phyloP scores from a whole-genome alignment of 2,329 filamentous ascomycete genomes.

The Aschersonia sp. region DNA sequence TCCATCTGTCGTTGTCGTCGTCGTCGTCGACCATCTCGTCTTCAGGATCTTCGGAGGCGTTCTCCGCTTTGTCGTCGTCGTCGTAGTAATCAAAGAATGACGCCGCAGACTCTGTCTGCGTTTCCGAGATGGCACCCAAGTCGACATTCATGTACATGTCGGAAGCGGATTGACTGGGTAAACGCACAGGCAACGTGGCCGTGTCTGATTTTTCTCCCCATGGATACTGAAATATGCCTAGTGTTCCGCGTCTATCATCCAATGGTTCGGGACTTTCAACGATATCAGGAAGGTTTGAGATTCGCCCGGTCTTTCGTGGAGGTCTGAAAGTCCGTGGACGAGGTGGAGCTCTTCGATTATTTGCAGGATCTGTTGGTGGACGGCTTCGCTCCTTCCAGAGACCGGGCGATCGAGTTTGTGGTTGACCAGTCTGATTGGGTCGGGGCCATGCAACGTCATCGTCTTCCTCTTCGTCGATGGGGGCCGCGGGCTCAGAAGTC shows the following conservation, averaged over 20 bases:
- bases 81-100: conserved; percentile 50
- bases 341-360: background rate
- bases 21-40: conserved; percentile 17
- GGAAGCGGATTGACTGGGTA: conserved; percentile 12
- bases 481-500: background rate
- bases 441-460: background rate
- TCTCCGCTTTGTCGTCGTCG: conserved; percentile 25
- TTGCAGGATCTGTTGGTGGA: no score
- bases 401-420: background rate
- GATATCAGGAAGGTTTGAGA: conserved; percentile 49
- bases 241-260: conserved; percentile 40
- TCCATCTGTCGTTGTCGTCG: conserved; percentile 30
- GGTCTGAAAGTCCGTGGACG: conserved; percentile 38
- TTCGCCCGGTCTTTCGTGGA: conserved; percentile 36
- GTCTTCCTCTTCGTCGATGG: background rate
- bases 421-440: background rate
- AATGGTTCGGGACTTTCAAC: conserved; percentile 46
- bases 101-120: conserved; percentile 18
- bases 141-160: conserved; percentile 39
- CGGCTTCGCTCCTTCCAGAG: background rate
- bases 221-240: conserved; percentile 52
- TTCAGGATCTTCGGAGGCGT: conserved; percentile 9
- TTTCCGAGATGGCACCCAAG: conserved; percentile 2
- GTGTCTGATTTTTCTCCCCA: conserved; percentile 51
- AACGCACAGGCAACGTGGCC: conserved; percentile 22